Base-by-base conservation (phyloP, 2,329 filamentous ascomycete species). In the Talaromyces sp. region DNA sequence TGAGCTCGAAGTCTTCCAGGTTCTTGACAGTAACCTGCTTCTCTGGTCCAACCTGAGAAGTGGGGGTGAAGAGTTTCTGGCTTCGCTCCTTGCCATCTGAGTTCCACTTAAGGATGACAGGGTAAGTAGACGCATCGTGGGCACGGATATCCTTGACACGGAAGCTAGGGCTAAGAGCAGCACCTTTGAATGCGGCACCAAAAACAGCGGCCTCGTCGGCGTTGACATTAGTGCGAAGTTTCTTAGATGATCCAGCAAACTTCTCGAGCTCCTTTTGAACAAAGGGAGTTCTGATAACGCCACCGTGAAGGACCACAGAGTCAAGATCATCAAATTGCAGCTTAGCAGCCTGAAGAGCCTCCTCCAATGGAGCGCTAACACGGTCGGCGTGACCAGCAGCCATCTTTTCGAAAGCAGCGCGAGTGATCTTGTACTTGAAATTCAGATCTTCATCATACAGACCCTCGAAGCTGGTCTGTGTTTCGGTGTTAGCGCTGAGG, bases 161-260 rank as follows among this genome's bases (percentile, higher is more conserved):
- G 85, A 99, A 99, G 70, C 89, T 93, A 36, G 93, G 91, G 75
- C 91, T 97, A 53, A 99, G 82, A 63, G 90, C 86, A 47, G 94
- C 94, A 46, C 90, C 94, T 69, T 92, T 90, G 81, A 99, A 97
- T 24, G 89, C 92, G 50, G 94, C 93, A 64, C 94, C 94, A 72
- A 97, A 96, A 9, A 96, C 94, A 46, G 94, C 94, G 20, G 94
- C 89, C 75, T 99, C 94, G 66, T 99, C 94, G 10, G 93, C 89
- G 76, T 99, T 99, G 69, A 99, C 94, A 65, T 95, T 99, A 67
- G 87, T 89, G 60, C 91, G 88, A 54, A 99, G 81, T 79, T 96
- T 97, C 47, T 88, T 85, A 7, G 86, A 75, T 16, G 82, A 83
- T 33, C 90, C 89, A 46, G 86, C 83, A 39, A 89, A 74, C 56